Evolutionary conservation across 192 early-diverging fungal genomes (phyloP), one percentile per base, ranked within the genome.

Genomic region (Physocladia obscura): DNA sequence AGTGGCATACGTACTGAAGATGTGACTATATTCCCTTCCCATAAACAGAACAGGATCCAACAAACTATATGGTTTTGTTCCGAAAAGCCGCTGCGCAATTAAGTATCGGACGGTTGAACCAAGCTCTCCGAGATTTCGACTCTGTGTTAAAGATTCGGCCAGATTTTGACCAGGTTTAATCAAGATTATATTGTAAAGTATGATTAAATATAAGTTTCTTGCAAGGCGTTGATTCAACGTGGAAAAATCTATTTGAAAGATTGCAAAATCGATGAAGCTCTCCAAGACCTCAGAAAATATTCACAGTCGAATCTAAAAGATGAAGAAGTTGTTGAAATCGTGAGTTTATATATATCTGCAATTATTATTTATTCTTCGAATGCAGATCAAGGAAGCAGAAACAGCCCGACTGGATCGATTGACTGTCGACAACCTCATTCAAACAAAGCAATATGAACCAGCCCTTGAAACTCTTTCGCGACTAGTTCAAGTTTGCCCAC

Each of bases 61-160:
- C 82, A 49, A 90, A 93, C 82, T 93, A 95, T 62, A 70, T 93
- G 8, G 89, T 89, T n/a, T 92, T 91, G 79, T 96, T 90, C 74
- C 88, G 91, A 73, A 84, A 95, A 49, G 96, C 94, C 0, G 88
- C 91, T 15, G 89, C 90, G 5, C 89, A 94, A 49, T 75, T 97
- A 40, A 84, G 84, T 22, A 63, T 95, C 29, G 92, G 90, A 51
- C 84, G 87, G 38, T 85, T 84, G 55, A 62, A 76, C 4, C 82
- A 87, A 39, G 96, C 96, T 2, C 62, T 94, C 1, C 78, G 82
- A 17, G 96, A 98, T 77, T 94, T 97, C 76, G 75, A 84, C 32
- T 86, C 82, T 29, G 92, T 90, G 11, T 82, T 98, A 5, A 70
- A 87, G 34, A 71, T 96, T 8, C 93, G 91, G 72, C 90, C 91